Base-by-base conservation (phyloP, 768 basidiomycete species). In the Hortiboletus flavorubellus region DNA sequence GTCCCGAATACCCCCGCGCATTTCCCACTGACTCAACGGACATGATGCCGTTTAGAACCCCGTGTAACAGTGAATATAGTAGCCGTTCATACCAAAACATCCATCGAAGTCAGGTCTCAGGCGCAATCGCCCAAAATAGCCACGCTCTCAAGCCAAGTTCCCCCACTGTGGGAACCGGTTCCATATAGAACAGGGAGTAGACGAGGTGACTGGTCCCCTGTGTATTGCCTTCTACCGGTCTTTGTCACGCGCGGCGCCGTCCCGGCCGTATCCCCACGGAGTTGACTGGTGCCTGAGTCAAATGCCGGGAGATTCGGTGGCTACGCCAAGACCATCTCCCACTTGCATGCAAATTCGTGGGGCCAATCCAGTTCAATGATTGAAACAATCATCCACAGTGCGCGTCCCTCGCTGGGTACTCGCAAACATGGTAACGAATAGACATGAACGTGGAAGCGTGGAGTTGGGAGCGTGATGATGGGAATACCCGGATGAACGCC, bases 1-100 rank as follows among this genome's bases (percentile, higher is more conserved):
- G n/a, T 54, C 44, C 64, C 61, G 56, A 33, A 31, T 52, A 46
- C 41, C 34, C 55, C 58, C 59, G 54, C 23, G 18, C 47, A 31
- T 15, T 47, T 46, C 34, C 34, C 12, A 37, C 51, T 23, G 12
- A 16, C 21, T 21, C 21, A 3, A 8, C 18, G 18, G 46, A 30
- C 46, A 6, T n/a, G 15, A 26, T 21, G 11, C 39, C 49, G 38
- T 4, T 31, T 15, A n/a, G 29, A 31, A 12, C 31, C 15, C 21
- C 21, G 21, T 38, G 52, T 39, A 10, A n/a, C 21, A 21, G 21
- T 21, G 21, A 2, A 2, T 21, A 16, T 30, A 15, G 29, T 31
- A 9, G 18, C 9, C 12, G 0, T 12, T 31, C 37, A 51, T 30
- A 31, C 29, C 26, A 49, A 34, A 5, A 14, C n/a, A n/a, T 10